A percentile compares a stretch with the other conserved stretches of the same genome.
phyloP scores from a whole-genome alignment of 2,329 filamentous ascomycete species.

The Cryphonectria parasitica region DNA sequence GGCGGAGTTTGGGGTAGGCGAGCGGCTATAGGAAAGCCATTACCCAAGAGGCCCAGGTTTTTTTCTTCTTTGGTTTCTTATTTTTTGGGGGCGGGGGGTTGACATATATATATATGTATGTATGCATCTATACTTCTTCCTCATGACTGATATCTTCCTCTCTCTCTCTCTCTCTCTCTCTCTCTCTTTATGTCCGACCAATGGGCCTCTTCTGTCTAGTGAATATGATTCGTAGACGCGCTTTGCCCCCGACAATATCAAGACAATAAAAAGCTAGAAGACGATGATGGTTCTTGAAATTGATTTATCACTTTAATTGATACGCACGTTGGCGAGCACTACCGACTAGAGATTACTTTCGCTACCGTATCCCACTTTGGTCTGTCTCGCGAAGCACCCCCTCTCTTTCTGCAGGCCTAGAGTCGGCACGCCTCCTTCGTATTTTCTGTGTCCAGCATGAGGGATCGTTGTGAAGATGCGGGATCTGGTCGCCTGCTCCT shows the following conservation, averaged over 20 bases:
- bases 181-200: not conserved
- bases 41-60: not conserved
- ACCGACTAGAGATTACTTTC: not conserved
- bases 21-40: too few species aligned
- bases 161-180: too few species aligned
- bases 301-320: not conserved
- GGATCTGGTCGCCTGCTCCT: slow-evolving; percentile 18
- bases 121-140: not conserved
- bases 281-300: not conserved
- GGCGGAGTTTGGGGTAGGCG: too few species aligned
- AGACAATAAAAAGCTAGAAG: not conserved
- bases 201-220: not conserved
- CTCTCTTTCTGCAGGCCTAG: not conserved
- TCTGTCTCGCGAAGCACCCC: not conserved
- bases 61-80: too few species aligned
- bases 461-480: not conserved
- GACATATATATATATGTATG: not conserved
- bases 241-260: not conserved
- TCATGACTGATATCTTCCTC: not conserved
- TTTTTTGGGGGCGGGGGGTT: too few species aligned
- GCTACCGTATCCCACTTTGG: not conserved
- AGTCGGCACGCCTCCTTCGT: not conserved
- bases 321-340: slow-evolving; percentile 3
- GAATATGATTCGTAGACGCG: not conserved
- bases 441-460: slow-evolving; percentile 1